A percentile compares a stretch with the other conserved stretches of the same genome.
These are phyloP conservation scores for Mycena vitilis DNA, from an alignment of 768 basidiomycete species.

Conservation along the genomic window DNA sequence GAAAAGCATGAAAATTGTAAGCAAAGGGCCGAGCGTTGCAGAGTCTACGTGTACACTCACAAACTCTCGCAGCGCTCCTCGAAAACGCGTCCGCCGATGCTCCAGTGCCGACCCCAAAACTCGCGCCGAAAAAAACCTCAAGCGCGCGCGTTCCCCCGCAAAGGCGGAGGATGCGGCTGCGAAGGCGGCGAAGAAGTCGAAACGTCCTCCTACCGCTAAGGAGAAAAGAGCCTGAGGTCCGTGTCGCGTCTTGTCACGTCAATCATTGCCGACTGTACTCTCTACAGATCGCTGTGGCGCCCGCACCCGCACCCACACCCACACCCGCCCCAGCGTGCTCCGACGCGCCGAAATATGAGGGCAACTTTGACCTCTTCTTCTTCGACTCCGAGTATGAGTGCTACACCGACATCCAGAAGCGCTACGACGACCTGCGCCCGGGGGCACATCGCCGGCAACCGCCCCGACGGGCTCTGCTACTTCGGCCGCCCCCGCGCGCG, in stretches of 20 bases:
- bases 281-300: too few relatives aligned
- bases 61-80: not conserved
- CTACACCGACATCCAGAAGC: not conserved
- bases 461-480: slow-evolving; percentile 11
- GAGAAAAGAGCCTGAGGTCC: not conserved
- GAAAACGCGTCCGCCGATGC: slow-evolving; percentile 6
- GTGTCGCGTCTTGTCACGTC: not conserved
- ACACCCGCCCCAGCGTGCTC: not conserved
- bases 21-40: too few relatives aligned
- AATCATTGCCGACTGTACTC: too few relatives aligned
- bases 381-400: slow-evolving; percentile 1
- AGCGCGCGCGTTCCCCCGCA: slow-evolving; percentile 4
- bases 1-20: slow-evolving; percentile 7
- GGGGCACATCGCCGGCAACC: slow-evolving; percentile 1
- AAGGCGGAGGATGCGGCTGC: not conserved
- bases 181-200: not conserved
- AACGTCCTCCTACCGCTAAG: too few relatives aligned
- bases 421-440: slow-evolving; percentile 2
- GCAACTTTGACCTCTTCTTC: slow-evolving; percentile 15
- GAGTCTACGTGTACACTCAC: not conserved
- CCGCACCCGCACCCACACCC: not conserved
- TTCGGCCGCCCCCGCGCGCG: slow-evolving; percentile 7
- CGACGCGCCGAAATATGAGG: slow-evolving; percentile 1
- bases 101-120: not conserved
- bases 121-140: slow-evolving; percentile 5